Evolutionary conservation across 2,329 filamentous ascomycete species (phyloP), one percentile per base, ranked within the genome.

Genomic region (Cladophialophora chaetospira): DNA sequence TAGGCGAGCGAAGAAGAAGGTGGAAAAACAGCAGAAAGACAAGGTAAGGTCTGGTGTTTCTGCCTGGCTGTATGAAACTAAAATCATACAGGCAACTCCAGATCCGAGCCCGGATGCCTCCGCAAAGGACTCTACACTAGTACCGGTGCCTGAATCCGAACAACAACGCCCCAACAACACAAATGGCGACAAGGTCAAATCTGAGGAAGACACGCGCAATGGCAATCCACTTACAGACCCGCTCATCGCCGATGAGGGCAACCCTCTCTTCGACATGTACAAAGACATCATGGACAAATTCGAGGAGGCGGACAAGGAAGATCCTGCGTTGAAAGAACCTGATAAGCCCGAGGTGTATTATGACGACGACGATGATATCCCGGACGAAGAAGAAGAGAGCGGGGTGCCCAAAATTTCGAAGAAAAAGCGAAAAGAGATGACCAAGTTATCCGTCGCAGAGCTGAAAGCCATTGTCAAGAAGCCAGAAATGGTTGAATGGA

Each of bases 401-500:
- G 82, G 81, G 58, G 81, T 82, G 65, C 79, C 84, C 6, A 93
- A 89, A 66, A 72, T 97, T 23, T 97, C 92, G 26, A 97, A 97
- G 76, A 97, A 96, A 80, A 93, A 95, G 75, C 84, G 88, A 65
- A 99, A 97, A 77, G 85, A 88, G 75, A 81, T 91, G 70, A 95
- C 88, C 76, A 96, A 95, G 73, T 79, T 97, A 28, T 96, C 93
- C 5, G 90, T 99, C 58, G 94, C 94, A 46, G 91, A 97, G 74
- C 82, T 99, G 62, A 99, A 99, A 75, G 90, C 93, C 4, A 77
- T 96, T 53, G 94, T 97, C 58, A 83, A 82, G 67, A 93, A 92
- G 65, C 94, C 94, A 2, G 94, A 99, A 72, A 85, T 96, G 8
- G 93, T 99, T 4, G 94, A 99, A 69, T 97, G 94, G 94, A 94